Evolutionary conservation across 2,329 filamentous ascomycete genomes (phyloP), one percentile per base, ranked within the genome.

Genomic region (Aspergillus vadensis): DNA sequence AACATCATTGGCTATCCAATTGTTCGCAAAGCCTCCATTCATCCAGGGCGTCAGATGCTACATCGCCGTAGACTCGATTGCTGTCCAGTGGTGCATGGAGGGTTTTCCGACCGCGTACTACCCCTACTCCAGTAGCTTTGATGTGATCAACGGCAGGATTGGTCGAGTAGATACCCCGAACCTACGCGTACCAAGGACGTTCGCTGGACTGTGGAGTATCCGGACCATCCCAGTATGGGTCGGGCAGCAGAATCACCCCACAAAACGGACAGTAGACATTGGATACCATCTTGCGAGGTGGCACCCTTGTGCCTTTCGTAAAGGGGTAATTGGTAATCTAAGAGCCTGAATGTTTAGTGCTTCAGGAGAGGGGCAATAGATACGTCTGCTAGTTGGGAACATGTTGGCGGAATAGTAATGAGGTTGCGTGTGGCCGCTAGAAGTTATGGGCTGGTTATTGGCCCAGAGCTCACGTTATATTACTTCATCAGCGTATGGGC

Each of bases 141-240:
- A 39, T 43, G 3, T 47, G 5, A 32, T 36, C 25, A 23, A 23
- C 56, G 56, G 12, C 58, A 41, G 39, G 32, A 30, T 44, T n/a
- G 15, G 30, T 57, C n/a, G 12, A 30, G 51, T 50, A 57, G 52
- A 57, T 32, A 21, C 56, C 63, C n/a, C 55, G 61, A 51, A 60
- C 49, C 39, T 64, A 41, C 17, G 57, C 55, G 43, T 60, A 63
- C 61, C 61, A 65, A 36, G 56, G 60, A 30, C 61, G 61, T 9
- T 9, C 4, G 27, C 27, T 12, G 27, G 9, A 12, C 27, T 30
- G 27, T 30, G 27, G 27, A 4, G 27, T 10, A 4, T 30, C 27
- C 10, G 27, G 27, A 30, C 27, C 32, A 14, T 61, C 32, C 30
- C 36, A 12, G 30, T 62, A 30, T 2, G 54, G 61, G 32, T 65